A percentile compares a stretch with the other conserved stretches of the same genome.
These are phyloP conservation scores for Achlya hypogyna DNA, from an alignment of 352 stramenopile species.

Conservation along the genomic window DNA sequence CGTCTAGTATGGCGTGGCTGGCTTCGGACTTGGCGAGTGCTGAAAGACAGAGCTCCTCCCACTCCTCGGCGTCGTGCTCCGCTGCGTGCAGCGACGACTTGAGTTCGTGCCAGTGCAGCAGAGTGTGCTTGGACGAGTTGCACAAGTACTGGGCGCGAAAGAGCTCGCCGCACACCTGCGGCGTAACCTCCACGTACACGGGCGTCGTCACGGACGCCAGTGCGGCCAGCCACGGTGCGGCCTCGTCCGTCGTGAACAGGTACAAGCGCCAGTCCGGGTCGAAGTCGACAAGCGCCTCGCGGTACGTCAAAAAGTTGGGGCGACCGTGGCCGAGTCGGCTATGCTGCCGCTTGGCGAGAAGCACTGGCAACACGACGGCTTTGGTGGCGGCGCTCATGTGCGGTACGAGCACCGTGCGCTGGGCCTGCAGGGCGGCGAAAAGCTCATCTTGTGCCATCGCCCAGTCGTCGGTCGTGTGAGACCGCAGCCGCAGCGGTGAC, in stretches of 20 bases:
- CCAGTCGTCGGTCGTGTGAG: slow-evolving; percentile 6
- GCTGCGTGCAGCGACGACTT: not conserved
- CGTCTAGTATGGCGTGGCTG: slow-evolving; percentile 7
- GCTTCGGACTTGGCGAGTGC: not conserved
- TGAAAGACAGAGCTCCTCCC: slow-evolving; percentile 3
- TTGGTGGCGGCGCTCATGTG: slow-evolving; percentile 30
- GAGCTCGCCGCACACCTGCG: slow-evolving; percentile 2
- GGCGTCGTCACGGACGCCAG: not conserved
- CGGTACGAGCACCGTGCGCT: slow-evolving; percentile 34
- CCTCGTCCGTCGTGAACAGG: slow-evolving; percentile 15
- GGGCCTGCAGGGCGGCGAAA: slow-evolving; percentile 28
- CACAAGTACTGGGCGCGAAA: slow-evolving; percentile 12
- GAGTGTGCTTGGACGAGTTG: slow-evolving; percentile 11
- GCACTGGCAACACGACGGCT: slow-evolving; percentile 27
- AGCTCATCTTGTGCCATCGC: slow-evolving; percentile 36
- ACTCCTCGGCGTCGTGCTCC: not conserved
- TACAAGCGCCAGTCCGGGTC: not conserved
- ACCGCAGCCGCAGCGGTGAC: slow-evolving; percentile 21
- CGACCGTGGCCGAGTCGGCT: not conserved
- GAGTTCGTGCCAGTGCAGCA: slow-evolving; percentile 15
- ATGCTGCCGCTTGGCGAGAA: slow-evolving; percentile 30
- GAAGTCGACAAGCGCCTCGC: slow-evolving; percentile 4
- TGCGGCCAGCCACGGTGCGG: not conserved
- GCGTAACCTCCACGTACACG: slow-evolving; percentile 13
- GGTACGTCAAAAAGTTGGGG: slow-evolving; percentile 8